phyloP scores from a whole-genome alignment of 345 rosid species.

The Lepidium aucheri region DNA sequence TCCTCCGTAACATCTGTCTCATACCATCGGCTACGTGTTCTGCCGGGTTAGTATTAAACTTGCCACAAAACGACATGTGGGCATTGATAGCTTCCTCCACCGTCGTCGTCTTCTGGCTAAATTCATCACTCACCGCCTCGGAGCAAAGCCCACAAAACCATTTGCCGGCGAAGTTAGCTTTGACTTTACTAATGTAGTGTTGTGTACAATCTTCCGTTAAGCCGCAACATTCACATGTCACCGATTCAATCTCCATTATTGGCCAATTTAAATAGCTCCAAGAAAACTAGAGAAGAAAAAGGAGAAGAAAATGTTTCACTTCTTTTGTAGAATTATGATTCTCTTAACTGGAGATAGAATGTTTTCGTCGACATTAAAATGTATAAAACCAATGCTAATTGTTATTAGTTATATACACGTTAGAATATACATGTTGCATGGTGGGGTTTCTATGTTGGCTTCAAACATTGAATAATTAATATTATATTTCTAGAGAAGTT shows the following conservation, averaged over 20 bases:
- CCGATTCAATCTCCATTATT: constrained; percentile 79
- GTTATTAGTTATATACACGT: constrained; percentile 6
- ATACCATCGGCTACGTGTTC: constrained; percentile 84
- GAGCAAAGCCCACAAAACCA: constrained; percentile 98
- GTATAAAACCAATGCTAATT: background rate
- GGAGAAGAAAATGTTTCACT: background rate
- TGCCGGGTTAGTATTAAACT: constrained; percentile 79
- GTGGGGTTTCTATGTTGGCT: constrained; percentile 23
- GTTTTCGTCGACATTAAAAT: background rate
- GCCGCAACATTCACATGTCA: constrained; percentile 83
- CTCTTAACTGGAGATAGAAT: background rate
- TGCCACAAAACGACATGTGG: constrained; percentile 89
- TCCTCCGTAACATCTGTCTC: constrained; percentile 92
- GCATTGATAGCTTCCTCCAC: constrained; percentile 87
- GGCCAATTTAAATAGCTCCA: background rate
- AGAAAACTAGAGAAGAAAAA: background rate
- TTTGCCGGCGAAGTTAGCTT: constrained; percentile 73
- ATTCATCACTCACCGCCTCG: constrained; percentile 84
- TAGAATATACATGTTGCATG: constrained; percentile 9
- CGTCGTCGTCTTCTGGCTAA: constrained; percentile 29
- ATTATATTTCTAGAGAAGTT: constrained; percentile 16
- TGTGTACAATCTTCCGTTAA: constrained; percentile 90
- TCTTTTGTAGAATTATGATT: background rate
- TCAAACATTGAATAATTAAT: background rate
- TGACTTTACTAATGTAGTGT: constrained; percentile 60